These are phyloP conservation scores for Talaromyces liani DNA, from an alignment of 495 filamentous ascomycete genomes.

Conservation along the genomic window DNA sequence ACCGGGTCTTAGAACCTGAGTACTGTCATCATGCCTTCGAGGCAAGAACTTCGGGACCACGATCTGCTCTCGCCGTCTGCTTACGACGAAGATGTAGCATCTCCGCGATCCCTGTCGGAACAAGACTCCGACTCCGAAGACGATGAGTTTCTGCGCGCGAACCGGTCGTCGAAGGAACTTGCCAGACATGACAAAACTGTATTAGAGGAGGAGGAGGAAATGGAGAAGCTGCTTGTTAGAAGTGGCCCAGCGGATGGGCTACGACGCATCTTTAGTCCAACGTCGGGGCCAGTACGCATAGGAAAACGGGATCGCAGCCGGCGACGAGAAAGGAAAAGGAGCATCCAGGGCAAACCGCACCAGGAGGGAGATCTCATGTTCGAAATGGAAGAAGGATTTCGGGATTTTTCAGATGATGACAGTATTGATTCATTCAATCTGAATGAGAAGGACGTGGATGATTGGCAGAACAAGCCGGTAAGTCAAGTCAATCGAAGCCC, in stretches of 20 bases:
- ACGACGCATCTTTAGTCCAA: conserved; percentile 38
- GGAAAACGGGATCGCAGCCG: conserved; percentile 49
- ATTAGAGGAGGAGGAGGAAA: conserved; percentile 80
- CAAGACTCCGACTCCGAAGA: conserved; percentile 74
- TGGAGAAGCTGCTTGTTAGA: conserved; percentile 63
- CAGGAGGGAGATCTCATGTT: conserved; percentile 76
- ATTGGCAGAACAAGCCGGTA: conserved; percentile 7
- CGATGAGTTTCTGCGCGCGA: conserved; percentile 56
- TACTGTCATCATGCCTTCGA: not conserved
- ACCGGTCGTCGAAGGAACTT: conserved; percentile 64
- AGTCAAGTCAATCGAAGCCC: not conserved
- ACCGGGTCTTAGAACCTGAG: not conserved
- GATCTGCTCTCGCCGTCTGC: conserved; percentile 54
- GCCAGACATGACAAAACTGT: conserved; percentile 67
- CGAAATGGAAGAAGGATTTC: conserved; percentile 78
- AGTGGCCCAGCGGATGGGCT: conserved; percentile 44
- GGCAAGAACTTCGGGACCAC: conserved; percentile 1
- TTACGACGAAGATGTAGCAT: conserved; percentile 63
- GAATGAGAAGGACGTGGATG: conserved; percentile 18
- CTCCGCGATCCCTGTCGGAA: conserved; percentile 57
- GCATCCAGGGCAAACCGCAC: conserved; percentile 20
- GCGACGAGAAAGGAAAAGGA: conserved; percentile 34
- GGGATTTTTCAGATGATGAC: conserved; percentile 39
- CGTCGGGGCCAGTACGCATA: conserved; percentile 35
- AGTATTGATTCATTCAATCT: conserved; percentile 31